Evolutionary conservation across 106 monocot genomes (phyloP), one percentile per base, ranked within the genome.

Genomic region (Acorus gramineus): DNA sequence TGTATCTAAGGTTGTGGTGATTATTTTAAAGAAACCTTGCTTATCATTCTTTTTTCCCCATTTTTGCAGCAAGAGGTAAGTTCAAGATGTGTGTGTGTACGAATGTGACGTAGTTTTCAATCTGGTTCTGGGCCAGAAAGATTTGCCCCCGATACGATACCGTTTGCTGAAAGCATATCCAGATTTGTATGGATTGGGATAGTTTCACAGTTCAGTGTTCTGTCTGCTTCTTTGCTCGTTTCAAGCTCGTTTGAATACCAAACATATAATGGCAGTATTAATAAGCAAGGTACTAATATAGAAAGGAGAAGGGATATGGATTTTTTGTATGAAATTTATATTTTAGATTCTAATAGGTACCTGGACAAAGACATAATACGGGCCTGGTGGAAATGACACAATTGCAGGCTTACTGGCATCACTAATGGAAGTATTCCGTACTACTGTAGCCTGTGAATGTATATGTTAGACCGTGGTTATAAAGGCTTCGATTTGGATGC

Each of bases 41-140:
- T 65, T 44, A 63, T 57, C 57, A 47, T 63, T 55, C 14, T 67
- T 44, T 52, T 62, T 68, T 55, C 28, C 28, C 28, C 28, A 28
- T 28, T 85, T 81, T 85, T 92, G 80, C 87, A 88, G 91, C 91
- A 83, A 85, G 79, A 98, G 98, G 98, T 98, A 98, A 98, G 98
- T 98, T 83, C 82, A 83, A 81, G 85, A 66, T 84, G 83, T 81
- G 51, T 81, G n/a, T n/a, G 71, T 77, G 71, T 71, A 67, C 72
- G 59, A 77, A 82, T 78, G 66, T 80, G 78, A 80, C 71, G 77
- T 81, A 69, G 66, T 70, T 80, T 77, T 69, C 75, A 70, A 61
- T 70, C 51, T 74, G 84, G 77, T 76, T 82, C 73, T 82, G 62
- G 66, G 59, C 80, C 81, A 73, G 82, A 69, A 55, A 73, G 78